These are phyloP conservation scores for Saccharum hybrid DNA, from an alignment of 202 grass and related monocot genomes.

Conservation along the genomic window DNA sequence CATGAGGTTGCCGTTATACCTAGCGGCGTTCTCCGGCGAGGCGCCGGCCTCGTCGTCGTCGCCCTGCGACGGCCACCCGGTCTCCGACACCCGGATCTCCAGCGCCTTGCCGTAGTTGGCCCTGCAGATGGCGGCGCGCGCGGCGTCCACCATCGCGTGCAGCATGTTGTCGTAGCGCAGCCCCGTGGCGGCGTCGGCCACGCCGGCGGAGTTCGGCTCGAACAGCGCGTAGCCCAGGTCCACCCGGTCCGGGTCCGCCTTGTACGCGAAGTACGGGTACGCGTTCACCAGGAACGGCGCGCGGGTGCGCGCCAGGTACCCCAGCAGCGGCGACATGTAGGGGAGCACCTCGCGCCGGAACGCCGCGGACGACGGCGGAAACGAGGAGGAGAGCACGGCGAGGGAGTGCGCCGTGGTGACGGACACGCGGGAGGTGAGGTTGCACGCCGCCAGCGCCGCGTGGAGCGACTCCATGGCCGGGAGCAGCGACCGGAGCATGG, in stretches of 20 bases:
- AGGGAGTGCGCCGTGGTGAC: constrained; percentile 90
- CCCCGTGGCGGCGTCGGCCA: constrained; percentile 58
- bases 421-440: constrained; percentile 50
- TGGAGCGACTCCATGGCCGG: constrained; percentile 68
- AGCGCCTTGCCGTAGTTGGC: constrained; percentile 52
- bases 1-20: constrained; percentile 81
- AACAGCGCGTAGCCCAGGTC: constrained; percentile 74
- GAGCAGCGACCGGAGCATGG: constrained; percentile 61
- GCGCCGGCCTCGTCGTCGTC: constrained; percentile 73
- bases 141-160: constrained; percentile 80
- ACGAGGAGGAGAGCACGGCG: constrained; percentile 69
- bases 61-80: constrained; percentile 77
- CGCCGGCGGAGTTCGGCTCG: constrained; percentile 36
- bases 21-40: constrained; percentile 64
- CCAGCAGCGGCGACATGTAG: constrained; percentile 57
- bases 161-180: constrained; percentile 83
- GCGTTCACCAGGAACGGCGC: constrained; percentile 79
- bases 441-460: constrained; percentile 50
- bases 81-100: constrained; percentile 79
- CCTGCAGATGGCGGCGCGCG: constrained; percentile 58
- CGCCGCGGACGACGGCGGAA: constrained; percentile 61
- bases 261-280: constrained; percentile 88
- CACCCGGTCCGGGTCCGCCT: constrained; percentile 55
- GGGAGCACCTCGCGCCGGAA: constrained; percentile 65
- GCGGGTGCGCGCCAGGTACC: constrained; percentile 59